Evolutionary conservation across 352 stramenopile species (phyloP).

Genomic region (Phytophthora multivora): DNA sequence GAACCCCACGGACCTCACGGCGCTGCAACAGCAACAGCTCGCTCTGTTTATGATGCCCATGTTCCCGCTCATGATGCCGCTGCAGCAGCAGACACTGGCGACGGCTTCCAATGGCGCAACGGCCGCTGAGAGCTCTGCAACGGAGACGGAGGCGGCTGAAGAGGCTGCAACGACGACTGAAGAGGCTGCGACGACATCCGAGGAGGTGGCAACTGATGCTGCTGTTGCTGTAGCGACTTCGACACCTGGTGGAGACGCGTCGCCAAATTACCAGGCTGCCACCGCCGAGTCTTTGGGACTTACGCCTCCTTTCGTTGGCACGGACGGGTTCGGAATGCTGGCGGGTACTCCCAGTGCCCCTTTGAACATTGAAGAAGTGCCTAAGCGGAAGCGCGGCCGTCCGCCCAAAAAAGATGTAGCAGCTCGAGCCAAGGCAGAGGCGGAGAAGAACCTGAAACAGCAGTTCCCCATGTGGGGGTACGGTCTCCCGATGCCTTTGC

Average conservation of each 20-base stretch:
- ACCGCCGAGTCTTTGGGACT: constrained; percentile 33
- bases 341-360: constrained; percentile 8
- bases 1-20: constrained; percentile 54
- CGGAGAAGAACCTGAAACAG: constrained; percentile 67
- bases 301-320: constrained; percentile 25
- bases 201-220: neutral
- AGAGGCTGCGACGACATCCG: neutral
- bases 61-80: constrained; percentile 74
- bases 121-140: neutral
- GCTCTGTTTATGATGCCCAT: constrained; percentile 82
- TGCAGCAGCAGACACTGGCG: constrained; percentile 43
- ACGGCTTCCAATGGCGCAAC: neutral
- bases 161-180: constrained; percentile 10
- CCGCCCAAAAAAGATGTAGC: constrained; percentile 72
- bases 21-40: constrained; percentile 73
- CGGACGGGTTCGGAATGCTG: constrained; percentile 43
- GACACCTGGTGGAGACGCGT: constrained; percentile 11
- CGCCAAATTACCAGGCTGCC: constrained; percentile 27
- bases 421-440: constrained; percentile 48
- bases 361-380: constrained; percentile 52
- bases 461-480: constrained; percentile 72
- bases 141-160: neutral
- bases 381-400: constrained; percentile 72
- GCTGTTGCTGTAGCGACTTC: neutral
- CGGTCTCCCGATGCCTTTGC: constrained; percentile 56